Percentiles rank a stretch among this genome's conserved stretches.
These are phyloP conservation scores for Acephala macrosclerotiorum DNA, from an alignment of 2,329 filamentous ascomycete species.

Conservation along the genomic window DNA sequence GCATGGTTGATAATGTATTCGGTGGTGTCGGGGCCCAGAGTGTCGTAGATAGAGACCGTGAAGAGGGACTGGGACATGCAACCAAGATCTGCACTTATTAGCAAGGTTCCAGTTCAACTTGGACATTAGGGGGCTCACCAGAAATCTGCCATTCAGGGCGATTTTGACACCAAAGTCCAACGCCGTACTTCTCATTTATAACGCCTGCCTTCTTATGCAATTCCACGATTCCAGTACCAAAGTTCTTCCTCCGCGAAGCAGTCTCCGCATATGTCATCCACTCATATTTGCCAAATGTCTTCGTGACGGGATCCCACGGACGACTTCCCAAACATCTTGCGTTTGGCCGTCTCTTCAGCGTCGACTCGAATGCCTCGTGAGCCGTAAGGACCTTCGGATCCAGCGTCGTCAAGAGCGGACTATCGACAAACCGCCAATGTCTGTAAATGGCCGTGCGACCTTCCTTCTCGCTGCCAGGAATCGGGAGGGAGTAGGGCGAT, in stretches of 20 bases:
- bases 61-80: constrained; percentile 87
- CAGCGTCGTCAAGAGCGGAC: constrained; percentile 72
- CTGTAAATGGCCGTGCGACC: constrained; percentile 82
- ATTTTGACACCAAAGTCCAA: constrained; percentile 89
- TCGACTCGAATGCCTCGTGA: constrained; percentile 81
- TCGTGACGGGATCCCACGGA: constrained; percentile 77
- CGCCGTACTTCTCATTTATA: constrained; percentile 70
- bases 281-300: constrained; percentile 76
- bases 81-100: constrained; percentile 72
- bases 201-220: constrained; percentile 78
- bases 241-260: constrained; percentile 79
- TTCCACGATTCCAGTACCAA: constrained; percentile 86
- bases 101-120: neutral
- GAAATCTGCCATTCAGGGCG: constrained; percentile 89
- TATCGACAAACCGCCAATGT: constrained; percentile 79
- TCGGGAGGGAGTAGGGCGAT: constrained; percentile 74
- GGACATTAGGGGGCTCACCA: constrained; percentile 52
- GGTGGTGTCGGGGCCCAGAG: constrained; percentile 86
- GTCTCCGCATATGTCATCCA: constrained; percentile 87
- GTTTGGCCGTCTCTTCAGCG: constrained; percentile 68
- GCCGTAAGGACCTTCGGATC: constrained; percentile 75
- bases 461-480: constrained; percentile 77
- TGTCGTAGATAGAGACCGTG: constrained; percentile 95
- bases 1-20: constrained; percentile 97
- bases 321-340: constrained; percentile 81